Evolutionary conservation across 768 basidiomycete genomes (phyloP).

Genomic region (Rhizopogon vesiculosus): DNA sequence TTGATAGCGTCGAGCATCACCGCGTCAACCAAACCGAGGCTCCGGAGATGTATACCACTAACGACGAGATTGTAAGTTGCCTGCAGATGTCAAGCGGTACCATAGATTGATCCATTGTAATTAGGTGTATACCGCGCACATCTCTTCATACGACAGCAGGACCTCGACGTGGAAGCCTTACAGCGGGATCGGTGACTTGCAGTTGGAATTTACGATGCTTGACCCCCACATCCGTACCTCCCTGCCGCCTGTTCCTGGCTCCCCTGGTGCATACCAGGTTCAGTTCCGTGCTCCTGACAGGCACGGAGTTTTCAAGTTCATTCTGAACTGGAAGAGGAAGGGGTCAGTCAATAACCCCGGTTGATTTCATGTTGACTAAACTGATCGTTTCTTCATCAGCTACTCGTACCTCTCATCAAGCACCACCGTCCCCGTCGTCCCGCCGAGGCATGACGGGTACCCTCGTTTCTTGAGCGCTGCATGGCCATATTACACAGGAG

Average conservation of each 20-base stretch:
- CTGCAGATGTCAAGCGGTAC: background rate
- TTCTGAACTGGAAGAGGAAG: slow-evolving; percentile 85
- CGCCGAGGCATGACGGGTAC: slow-evolving; percentile 92
- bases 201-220: slow-evolving; percentile 97
- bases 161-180: slow-evolving; percentile 66
- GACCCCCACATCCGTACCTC: slow-evolving; percentile 92
- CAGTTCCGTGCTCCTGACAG: slow-evolving; percentile 90
- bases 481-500: slow-evolving; percentile 92
- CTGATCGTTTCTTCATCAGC: slow-evolving; percentile 31
- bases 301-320: slow-evolving; percentile 97
- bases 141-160: slow-evolving; percentile 63
- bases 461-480: slow-evolving; percentile 94
- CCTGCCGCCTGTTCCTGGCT: slow-evolving; percentile 51
- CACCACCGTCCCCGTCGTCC: slow-evolving; percentile 82
- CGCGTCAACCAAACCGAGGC: slow-evolving; percentile 57
- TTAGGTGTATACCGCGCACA: slow-evolving; percentile 69
- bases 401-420: slow-evolving; percentile 71
- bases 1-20: slow-evolving; percentile 73
- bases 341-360: slow-evolving; percentile 48
- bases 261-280: slow-evolving; percentile 69
- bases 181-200: slow-evolving; percentile 71
- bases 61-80: slow-evolving; percentile 72
- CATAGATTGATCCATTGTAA: slow-evolving; percentile 4
- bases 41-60: slow-evolving; percentile 76
- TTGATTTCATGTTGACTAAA: background rate